Evolutionary conservation across 345 rosid species (phyloP).

Genomic region (Melaleuca quinquenervia): DNA sequence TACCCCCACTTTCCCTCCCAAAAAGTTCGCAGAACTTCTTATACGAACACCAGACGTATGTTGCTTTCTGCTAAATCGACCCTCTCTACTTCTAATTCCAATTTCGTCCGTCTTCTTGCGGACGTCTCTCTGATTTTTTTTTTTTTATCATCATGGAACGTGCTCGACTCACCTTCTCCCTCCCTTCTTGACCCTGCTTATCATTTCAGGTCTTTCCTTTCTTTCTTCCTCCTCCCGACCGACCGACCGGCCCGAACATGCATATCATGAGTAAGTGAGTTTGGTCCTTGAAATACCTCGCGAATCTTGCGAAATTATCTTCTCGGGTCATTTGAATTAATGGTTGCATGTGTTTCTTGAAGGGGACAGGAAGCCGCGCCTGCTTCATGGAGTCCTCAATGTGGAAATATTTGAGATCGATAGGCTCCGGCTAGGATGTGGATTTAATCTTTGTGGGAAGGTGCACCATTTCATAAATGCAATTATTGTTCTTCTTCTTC

Average conservation of each 20-base stretch:
- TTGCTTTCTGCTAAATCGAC: not conserved
- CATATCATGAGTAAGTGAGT: not conserved
- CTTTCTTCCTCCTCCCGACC: not conserved
- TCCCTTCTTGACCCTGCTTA: not conserved
- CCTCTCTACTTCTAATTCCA: not conserved
- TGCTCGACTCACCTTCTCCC: not conserved
- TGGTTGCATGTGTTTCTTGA: not conserved
- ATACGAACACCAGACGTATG: not conserved
- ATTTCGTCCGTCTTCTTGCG: not conserved
- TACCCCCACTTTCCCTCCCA: not conserved
- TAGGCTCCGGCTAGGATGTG: constrained; percentile 23
- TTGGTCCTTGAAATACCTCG: not conserved
- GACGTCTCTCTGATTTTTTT: not conserved
- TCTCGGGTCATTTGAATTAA: not conserved
- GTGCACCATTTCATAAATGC: constrained; percentile 1
- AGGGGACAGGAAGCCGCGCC: constrained; percentile 8
- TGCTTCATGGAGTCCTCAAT: constrained; percentile 59
- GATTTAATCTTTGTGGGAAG: constrained; percentile 25
- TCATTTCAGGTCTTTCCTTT: not conserved
- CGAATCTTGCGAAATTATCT: not conserved
- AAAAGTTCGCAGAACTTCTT: not conserved
- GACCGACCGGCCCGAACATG: not conserved
- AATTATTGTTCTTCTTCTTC: not conserved
- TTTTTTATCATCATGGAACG: not conserved
- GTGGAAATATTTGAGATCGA: constrained; percentile 40